Evolutionary conservation across 768 basidiomycete genomes (phyloP), one percentile per base, ranked within the genome.

Genomic region (Suillus discolor): DNA sequence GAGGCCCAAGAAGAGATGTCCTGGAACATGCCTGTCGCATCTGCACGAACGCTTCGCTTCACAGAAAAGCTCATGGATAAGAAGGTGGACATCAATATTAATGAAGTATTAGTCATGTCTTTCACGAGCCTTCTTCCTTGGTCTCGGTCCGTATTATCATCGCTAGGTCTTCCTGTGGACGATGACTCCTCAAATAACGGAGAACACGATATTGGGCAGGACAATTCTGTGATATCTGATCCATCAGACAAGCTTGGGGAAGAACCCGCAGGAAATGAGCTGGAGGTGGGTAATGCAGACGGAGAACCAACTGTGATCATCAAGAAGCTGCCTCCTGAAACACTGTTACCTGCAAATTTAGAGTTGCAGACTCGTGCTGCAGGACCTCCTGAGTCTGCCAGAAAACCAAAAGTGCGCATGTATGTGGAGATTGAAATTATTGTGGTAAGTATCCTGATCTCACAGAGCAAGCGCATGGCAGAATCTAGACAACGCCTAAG

Each of bases 361-460:
- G 39, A 59, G 25, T 28, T 28, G 18, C 25, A 28, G 25, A 11
- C 25, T 39, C 53, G n/a, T n/a, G n/a, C 8, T 4, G 67, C 28
- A 65, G 49, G 45, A 18, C 55, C 70, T 41, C 55, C 64, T 12
- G 71, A 69, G 39, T 69, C 71, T 2, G 62, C 70, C 20, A 75
- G 71, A 53, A 72, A 71, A 65, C 68, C 73, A 53, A 85, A 81
- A 70, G 72, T 88, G 44, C 83, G 79, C 69, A 74, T 89, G n/a
- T 91, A 85, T 49, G 77, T 78, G 15, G 88, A 91, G 65, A 79
- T 90, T 28, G 90, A 93, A 68, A 80, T 80, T 42, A 88, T 91
- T 57, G 80, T 84, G 63, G 91, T 89, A 77, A 67, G 88, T 79
- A n/a, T 59, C 25, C n/a, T 57, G n/a, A 25, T 20, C 25, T n/a